Conservation (phyloP, 169 alveolate genomes). For the Eimeria acervulina region DNA sequence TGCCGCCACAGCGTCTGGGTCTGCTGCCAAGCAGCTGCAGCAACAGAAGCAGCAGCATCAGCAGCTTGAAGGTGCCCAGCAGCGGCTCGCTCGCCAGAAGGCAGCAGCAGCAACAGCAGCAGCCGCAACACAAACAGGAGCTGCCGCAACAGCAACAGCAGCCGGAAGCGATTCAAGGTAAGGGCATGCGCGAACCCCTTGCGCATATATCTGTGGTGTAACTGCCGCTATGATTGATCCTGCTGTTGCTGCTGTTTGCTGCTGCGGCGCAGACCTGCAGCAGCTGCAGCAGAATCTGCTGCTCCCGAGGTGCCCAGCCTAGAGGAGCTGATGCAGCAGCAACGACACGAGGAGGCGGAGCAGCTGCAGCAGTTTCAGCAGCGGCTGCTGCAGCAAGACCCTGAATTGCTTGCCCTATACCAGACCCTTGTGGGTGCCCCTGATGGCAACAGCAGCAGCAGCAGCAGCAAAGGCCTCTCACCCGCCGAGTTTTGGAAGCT, state of each 20-base stretch:
- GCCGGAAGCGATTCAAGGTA: constrained; percentile 15
- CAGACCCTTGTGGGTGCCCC: constrained; percentile 66
- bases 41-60: constrained; percentile 48
- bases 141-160: not conserved
- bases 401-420: constrained; percentile 24
- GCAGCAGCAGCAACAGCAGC: too few relatives aligned
- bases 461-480: too few relatives aligned
- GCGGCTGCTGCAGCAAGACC: too few relatives aligned
- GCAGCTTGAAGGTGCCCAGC: constrained; percentile 4
- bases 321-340: constrained; percentile 15
- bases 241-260: constrained; percentile 28
- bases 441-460: not conserved
- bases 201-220: not conserved
- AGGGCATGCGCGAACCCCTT: not conserved
- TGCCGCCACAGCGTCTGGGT: constrained; percentile 1
- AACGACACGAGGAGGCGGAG: constrained; percentile 35
- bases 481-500: constrained; percentile 80
- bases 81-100: too few relatives aligned
- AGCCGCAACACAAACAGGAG: too few relatives aligned
- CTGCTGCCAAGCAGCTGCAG: constrained; percentile 19
- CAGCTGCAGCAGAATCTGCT: too few relatives aligned
- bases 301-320: not conserved
- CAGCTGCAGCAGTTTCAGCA: too few relatives aligned
- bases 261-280: not conserved
- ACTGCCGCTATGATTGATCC: not conserved